These are phyloP conservation scores for Ophiocordyceps robertsii DNA, from an alignment of 2,329 filamentous ascomycete genomes.

Conservation along the genomic window DNA sequence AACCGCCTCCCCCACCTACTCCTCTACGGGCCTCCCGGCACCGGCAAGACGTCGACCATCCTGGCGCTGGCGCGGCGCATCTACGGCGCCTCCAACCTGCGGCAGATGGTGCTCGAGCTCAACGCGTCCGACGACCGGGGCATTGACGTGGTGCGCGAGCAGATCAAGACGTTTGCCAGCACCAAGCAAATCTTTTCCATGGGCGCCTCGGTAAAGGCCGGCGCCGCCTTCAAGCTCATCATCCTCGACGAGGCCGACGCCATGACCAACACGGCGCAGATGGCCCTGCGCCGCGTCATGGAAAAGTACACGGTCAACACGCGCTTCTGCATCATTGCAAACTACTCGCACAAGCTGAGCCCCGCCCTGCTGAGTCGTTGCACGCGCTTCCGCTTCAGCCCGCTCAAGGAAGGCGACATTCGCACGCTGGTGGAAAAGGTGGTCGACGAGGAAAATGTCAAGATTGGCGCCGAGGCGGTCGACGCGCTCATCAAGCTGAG, in stretches of 20 bases:
- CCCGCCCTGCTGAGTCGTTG: slow-evolving; percentile 86
- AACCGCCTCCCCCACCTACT: slow-evolving; percentile 92
- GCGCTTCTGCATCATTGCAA: slow-evolving; percentile 94
- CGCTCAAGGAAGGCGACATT: slow-evolving; percentile 81
- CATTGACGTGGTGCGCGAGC: slow-evolving; percentile 94
- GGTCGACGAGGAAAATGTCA: slow-evolving; percentile 72
- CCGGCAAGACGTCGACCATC: slow-evolving; percentile 94
- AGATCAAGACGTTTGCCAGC: slow-evolving; percentile 98
- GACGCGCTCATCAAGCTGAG: slow-evolving; percentile 76
- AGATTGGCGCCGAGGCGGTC: slow-evolving; percentile 67
- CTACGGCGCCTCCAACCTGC: slow-evolving; percentile 83
- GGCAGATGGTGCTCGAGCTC: slow-evolving; percentile 96
- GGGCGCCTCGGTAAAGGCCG: slow-evolving; percentile 32
- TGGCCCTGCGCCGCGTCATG: slow-evolving; percentile 95
- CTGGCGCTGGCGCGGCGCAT: slow-evolving; percentile 86
- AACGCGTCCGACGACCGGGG: slow-evolving; percentile 96
- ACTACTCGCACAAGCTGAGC: slow-evolving; percentile 96
- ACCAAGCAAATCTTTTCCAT: slow-evolving; percentile 90
- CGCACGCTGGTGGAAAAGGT: slow-evolving; percentile 76
- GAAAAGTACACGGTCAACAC: slow-evolving; percentile 98
- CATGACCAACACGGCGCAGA: slow-evolving; percentile 98
- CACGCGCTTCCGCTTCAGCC: slow-evolving; percentile 89
- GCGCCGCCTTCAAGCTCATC: slow-evolving; percentile 81
- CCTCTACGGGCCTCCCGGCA: slow-evolving; percentile 91
- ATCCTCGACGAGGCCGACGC: slow-evolving; percentile 98